phyloP scores from a whole-genome alignment of 495 filamentous ascomycete genomes.

The Neurospora terricola region DNA sequence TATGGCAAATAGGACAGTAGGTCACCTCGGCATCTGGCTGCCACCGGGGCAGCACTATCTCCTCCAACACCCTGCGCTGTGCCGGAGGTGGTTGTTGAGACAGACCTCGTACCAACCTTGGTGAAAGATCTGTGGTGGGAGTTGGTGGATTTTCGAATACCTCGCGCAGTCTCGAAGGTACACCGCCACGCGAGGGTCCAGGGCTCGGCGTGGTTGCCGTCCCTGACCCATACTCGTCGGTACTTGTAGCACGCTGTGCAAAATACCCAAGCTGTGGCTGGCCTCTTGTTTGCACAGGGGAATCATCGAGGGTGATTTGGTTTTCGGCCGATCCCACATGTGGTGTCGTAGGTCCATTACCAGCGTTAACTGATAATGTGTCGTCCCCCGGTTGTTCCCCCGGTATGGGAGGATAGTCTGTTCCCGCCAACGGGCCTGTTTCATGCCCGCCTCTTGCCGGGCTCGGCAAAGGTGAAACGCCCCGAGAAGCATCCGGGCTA shows the following conservation, averaged over 20 bases:
- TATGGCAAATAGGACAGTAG: conserved; percentile 71
- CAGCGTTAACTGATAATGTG: neutral
- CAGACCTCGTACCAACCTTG: neutral
- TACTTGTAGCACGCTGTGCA: neutral
- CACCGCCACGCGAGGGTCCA: neutral
- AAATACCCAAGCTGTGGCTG: neutral
- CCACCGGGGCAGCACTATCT: conserved; percentile 58
- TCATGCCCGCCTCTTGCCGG: neutral
- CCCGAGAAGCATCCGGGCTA: neutral
- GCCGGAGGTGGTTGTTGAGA: neutral
- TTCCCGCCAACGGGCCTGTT: neutral
- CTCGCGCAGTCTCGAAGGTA: neutral
- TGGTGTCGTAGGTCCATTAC: neutral
- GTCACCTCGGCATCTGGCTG: conserved; percentile 74
- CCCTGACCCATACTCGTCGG: neutral
- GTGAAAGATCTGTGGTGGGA: neutral
- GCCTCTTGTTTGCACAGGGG: neutral
- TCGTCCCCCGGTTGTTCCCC: neutral
- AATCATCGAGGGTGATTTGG: conserved; percentile 4
- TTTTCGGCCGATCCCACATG: neutral
- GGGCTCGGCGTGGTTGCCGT: neutral
- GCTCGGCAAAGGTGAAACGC: neutral
- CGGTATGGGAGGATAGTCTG: neutral
- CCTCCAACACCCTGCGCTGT: conserved; percentile 1
- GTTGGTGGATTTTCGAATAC: neutral